A percentile compares a stretch with the other conserved stretches of the same genome.
Evolutionary conservation across 768 basidiomycete species (phyloP).

Genomic region (Serendipita sp.): DNA sequence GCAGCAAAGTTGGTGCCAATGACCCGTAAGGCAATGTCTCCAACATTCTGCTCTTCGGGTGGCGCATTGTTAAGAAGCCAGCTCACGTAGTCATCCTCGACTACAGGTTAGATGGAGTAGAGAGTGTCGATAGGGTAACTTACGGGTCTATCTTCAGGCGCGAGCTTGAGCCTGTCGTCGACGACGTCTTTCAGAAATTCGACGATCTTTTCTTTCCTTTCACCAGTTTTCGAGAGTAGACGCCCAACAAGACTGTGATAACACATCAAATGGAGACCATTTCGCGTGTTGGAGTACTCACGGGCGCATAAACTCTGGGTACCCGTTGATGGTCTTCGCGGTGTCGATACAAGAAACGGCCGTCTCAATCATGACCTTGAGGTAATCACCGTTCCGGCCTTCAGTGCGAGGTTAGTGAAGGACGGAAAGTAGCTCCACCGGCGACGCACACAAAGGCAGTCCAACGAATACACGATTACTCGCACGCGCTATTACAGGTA

Average conservation of each 20-base stretch:
- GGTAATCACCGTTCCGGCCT: neutral
- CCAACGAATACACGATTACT: constrained; percentile 35
- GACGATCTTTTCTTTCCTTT: neutral
- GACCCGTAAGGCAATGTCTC: constrained; percentile 18
- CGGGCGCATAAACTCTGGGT: neutral
- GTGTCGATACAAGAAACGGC: neutral
- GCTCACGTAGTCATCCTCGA: constrained; percentile 28
- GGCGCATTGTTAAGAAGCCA: constrained; percentile 29
- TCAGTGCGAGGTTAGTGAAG: too few species aligned
- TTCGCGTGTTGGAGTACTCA: too few species aligned
- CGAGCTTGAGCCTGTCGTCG: neutral
- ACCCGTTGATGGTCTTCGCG: neutral
- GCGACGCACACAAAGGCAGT: constrained; percentile 27
- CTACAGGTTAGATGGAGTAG: too few species aligned
- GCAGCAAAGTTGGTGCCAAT: constrained; percentile 27
- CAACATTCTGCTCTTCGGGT: constrained; percentile 19
- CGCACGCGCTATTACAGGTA: constrained; percentile 24
- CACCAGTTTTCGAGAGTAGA: too few species aligned
- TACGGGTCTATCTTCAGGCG: neutral
- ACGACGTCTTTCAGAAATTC: neutral
- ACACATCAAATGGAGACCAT: too few species aligned
- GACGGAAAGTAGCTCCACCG: too few species aligned
- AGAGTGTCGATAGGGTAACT: neutral
- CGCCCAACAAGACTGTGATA: too few species aligned
- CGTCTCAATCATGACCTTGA: neutral